Percentiles rank a stretch among this genome's conserved stretches.
phyloP scores from a whole-genome alignment of 768 basidiomycete species.

The Cyclocybe cylindracea region DNA sequence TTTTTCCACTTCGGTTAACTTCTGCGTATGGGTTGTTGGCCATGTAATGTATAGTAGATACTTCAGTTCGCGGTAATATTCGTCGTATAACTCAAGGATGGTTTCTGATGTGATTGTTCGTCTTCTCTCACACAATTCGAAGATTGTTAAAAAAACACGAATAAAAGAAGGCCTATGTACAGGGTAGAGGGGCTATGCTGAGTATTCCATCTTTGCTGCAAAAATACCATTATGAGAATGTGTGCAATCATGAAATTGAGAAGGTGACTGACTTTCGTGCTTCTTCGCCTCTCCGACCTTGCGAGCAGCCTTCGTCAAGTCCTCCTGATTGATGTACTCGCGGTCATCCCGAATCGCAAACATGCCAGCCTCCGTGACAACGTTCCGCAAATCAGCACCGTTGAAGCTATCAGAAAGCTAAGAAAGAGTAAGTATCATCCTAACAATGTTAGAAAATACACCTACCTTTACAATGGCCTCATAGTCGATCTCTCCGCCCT shows the following conservation, averaged over 20 bases:
- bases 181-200: slow-evolving; percentile 31
- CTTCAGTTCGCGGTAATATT: too few species aligned
- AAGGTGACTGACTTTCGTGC: slow-evolving; percentile 79
- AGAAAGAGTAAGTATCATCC: background rate
- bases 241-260: background rate
- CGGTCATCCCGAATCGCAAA: slow-evolving; percentile 98
- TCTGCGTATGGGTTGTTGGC: background rate
- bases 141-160: slow-evolving; percentile 1
- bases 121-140: background rate
- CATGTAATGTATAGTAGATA: slow-evolving; percentile 20
- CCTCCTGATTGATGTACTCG: slow-evolving; percentile 92
- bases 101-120: background rate
- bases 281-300: slow-evolving; percentile 98
- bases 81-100: too few species aligned
- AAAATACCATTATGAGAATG: slow-evolving; percentile 10
- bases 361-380: slow-evolving; percentile 96
- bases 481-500: slow-evolving; percentile 94
- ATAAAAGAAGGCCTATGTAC: slow-evolving; percentile 12
- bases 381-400: slow-evolving; percentile 94
- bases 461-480: slow-evolving; percentile 94
- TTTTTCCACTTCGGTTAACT: slow-evolving; percentile 61
- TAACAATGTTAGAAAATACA: slow-evolving; percentile 5
- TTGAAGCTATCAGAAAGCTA: slow-evolving; percentile 92
- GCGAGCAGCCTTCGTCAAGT: slow-evolving; percentile 92
- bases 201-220: slow-evolving; percentile 57